Percentiles rank a stretch among this genome's conserved stretches.
Evolutionary conservation across 176 grass and related monocot genomes (phyloP).

Genomic region (Oryza glaberrima): DNA sequence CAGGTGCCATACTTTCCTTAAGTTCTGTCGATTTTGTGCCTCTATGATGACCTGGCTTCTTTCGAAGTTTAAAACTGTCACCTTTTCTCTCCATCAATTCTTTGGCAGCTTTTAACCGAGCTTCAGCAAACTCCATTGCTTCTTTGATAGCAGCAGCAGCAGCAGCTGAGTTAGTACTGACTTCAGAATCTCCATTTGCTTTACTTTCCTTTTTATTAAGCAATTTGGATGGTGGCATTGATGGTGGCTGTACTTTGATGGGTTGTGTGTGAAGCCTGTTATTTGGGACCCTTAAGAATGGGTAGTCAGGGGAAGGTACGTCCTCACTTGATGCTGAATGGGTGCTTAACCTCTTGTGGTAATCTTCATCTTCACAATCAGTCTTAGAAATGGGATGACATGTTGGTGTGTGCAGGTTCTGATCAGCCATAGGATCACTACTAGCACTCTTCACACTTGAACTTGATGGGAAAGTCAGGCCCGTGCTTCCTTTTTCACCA

Average conservation of each 20-base stretch:
- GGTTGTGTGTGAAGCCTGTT: conserved; percentile 57
- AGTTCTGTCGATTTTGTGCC: conserved; percentile 47
- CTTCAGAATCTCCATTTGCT: conserved; percentile 50
- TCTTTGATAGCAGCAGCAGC: conserved; percentile 80
- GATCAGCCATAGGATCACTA: conserved; percentile 31
- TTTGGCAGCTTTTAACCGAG: conserved; percentile 92
- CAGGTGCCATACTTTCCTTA: conserved; percentile 41
- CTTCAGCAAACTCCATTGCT: conserved; percentile 94
- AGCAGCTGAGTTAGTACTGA: conserved; percentile 69
- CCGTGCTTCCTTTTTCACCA: conserved; percentile 35
- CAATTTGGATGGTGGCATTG: conserved; percentile 61
- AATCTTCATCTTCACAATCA: conserved; percentile 46
- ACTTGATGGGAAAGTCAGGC: conserved; percentile 30
- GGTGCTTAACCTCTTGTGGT: conserved; percentile 44
- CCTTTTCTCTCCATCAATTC: conserved; percentile 84
- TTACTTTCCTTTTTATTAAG: conserved; percentile 48
- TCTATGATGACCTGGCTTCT: conserved; percentile 48
- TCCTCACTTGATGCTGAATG: conserved; percentile 69
- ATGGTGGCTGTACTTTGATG: conserved; percentile 57
- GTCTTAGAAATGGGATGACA: conserved; percentile 41
- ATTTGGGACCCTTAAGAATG: conserved; percentile 65
- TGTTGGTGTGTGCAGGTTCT: conserved; percentile 30
- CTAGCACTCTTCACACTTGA: conserved; percentile 29
- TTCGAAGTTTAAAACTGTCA: conserved; percentile 63
- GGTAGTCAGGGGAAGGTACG: conserved; percentile 45